Conservation (phyloP, 768 basidiomycete species). For the Tulasnella sp. region DNA sequence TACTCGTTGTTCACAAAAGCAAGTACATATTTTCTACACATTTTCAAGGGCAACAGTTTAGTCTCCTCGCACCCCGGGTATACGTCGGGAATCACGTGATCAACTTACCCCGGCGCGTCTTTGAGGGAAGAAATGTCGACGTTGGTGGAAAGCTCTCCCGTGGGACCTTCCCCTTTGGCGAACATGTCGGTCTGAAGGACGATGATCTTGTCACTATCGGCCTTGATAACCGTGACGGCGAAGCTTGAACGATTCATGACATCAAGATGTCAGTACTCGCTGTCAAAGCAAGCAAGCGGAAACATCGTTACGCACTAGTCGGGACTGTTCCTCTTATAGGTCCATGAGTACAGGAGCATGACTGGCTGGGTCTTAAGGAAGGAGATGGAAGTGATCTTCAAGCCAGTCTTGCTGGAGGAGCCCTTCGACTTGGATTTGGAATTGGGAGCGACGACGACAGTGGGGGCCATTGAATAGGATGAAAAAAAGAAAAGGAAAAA, state of each 20-base stretch:
- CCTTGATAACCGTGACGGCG: background rate
- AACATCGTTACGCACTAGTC: background rate
- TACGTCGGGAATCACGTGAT: background rate
- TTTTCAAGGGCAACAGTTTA: background rate
- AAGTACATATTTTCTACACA: background rate
- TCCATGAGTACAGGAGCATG: background rate
- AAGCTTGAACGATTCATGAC: background rate
- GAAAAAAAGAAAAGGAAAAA: background rate
- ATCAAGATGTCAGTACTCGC: background rate
- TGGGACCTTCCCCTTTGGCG: background rate
- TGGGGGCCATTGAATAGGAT: background rate
- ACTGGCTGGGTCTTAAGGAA: background rate
- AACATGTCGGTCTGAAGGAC: background rate
- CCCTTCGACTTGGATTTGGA: background rate
- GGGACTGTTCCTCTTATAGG: background rate
- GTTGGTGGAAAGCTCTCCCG: background rate
- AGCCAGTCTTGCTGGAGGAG: background rate
- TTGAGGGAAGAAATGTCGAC: background rate
- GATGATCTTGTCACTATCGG: background rate
- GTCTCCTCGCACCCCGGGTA: background rate
- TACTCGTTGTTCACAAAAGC: background rate
- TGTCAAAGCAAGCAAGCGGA: background rate
- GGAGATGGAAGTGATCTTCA: background rate
- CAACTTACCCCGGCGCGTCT: background rate
- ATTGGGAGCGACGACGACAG: background rate